These are phyloP conservation scores for Fonsecaea monophora DNA, from an alignment of 2,329 filamentous ascomycete species.

Conservation along the genomic window DNA sequence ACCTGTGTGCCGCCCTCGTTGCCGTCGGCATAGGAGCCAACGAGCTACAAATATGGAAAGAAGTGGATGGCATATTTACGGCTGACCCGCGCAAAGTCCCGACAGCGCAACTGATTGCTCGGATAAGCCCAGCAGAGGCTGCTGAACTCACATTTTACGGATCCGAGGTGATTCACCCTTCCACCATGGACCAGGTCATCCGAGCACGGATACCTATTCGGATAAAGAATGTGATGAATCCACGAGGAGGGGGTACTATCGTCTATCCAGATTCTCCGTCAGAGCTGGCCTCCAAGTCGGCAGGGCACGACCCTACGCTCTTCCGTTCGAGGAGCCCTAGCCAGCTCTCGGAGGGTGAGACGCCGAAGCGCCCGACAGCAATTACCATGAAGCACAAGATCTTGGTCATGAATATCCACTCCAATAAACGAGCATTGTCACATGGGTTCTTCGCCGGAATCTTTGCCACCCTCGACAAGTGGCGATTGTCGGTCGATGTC, in stretches of 20 bases:
- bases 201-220: conserved; percentile 70
- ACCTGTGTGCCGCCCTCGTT: conserved; percentile 89
- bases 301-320: conserved; percentile 53
- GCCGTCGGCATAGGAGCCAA: conserved; percentile 86
- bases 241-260: conserved; percentile 66
- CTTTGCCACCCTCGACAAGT: conserved; percentile 86
- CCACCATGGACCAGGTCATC: conserved; percentile 94
- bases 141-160: conserved; percentile 94
- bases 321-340: conserved; percentile 55
- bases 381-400: conserved; percentile 98
- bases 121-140: conserved; percentile 92
- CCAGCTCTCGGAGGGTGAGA: conserved; percentile 57
- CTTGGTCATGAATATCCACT: conserved; percentile 96
- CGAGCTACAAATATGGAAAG: conserved; percentile 98
- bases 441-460: conserved; percentile 96
- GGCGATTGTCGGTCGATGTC: conserved; percentile 88
- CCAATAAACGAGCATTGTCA: conserved; percentile 93
- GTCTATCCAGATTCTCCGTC: conserved; percentile 75
- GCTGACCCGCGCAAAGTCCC: conserved; percentile 87
- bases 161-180: conserved; percentile 96
- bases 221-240: conserved; percentile 74
- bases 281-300: conserved; percentile 56
- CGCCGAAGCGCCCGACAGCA: conserved; percentile 78
- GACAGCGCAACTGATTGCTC: conserved; percentile 84
- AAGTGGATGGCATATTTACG: conserved; percentile 94